A percentile compares a stretch with the other conserved stretches of the same genome.
phyloP scores from a whole-genome alignment of 2,329 filamentous ascomycete species.

The Talaromyces funiculosus region DNA sequence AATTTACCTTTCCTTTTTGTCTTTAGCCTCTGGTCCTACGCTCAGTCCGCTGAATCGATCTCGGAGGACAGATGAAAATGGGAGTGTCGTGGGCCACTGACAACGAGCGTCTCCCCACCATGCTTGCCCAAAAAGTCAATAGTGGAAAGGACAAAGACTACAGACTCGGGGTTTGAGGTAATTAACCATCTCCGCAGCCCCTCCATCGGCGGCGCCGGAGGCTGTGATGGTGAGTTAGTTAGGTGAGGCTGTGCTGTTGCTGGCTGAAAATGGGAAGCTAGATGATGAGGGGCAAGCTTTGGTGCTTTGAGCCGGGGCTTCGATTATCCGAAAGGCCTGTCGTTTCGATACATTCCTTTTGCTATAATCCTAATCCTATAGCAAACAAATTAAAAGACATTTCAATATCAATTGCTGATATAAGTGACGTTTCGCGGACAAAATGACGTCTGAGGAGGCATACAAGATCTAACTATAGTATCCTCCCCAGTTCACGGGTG shows the following conservation, averaged over 20 bases:
- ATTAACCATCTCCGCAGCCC: constrained; percentile 7
- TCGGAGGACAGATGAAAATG: background rate
- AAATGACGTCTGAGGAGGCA: background rate
- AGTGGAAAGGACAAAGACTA: background rate
- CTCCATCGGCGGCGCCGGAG: constrained; percentile 1
- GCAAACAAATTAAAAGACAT: background rate
- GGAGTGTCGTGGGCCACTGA: background rate
- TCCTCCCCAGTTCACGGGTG: background rate
- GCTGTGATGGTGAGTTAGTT: constrained; percentile 3
- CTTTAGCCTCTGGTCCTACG: background rate
- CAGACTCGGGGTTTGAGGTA: background rate
- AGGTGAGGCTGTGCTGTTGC: constrained; percentile 4
- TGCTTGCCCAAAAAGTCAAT: background rate
- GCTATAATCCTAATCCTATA: background rate
- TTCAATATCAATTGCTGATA: background rate
- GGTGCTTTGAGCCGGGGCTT: background rate
- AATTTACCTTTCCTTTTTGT: background rate
- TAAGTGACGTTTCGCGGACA: background rate
- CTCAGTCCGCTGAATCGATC: background rate
- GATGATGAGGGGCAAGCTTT: constrained; percentile 3
- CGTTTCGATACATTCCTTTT: background rate
- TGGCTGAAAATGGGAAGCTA: background rate
- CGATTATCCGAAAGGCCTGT: background rate
- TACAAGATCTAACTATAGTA: background rate
- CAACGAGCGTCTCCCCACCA: background rate